Percentiles rank a stretch among this genome's conserved stretches.
Conservation (phyloP, 2,329 filamentous ascomycete genomes). For the Pseudocercospora pini-densiflorae region DNA sequence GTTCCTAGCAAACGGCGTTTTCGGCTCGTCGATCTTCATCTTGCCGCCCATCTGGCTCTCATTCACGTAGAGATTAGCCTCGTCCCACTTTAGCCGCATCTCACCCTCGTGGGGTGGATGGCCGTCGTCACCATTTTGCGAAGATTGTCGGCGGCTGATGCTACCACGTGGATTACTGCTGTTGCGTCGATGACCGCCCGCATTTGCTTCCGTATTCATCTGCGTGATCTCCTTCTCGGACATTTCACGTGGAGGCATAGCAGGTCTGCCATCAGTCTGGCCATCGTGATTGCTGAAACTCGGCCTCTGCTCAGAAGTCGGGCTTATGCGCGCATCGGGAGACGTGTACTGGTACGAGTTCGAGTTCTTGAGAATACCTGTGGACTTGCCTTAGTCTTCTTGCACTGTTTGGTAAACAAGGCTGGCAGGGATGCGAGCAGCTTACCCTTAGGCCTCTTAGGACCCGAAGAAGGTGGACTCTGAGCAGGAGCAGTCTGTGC, state of each 20-base stretch:
- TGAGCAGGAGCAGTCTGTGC: conserved; percentile 33
- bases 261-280: conserved; percentile 44
- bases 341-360: conserved; percentile 65
- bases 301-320: conserved; percentile 43
- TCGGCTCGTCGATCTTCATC: conserved; percentile 99
- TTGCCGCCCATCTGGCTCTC: conserved; percentile 94
- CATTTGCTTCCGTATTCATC: conserved; percentile 93
- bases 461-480: conserved; percentile 36
- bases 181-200: conserved; percentile 82
- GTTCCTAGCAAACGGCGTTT: conserved; percentile 92
- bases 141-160: conserved; percentile 74
- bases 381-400: not conserved
- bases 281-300: conserved; percentile 35
- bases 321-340: conserved; percentile 51
- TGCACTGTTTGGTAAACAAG: not conserved
- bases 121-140: conserved; percentile 34
- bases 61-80: conserved; percentile 95
- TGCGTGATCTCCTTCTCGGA: conserved; percentile 88
- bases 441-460: conserved; percentile 52
- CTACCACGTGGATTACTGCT: conserved; percentile 72
- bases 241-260: conserved; percentile 54
- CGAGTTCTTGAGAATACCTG: conserved; percentile 94
- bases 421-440: conserved; percentile 12
- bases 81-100: conserved; percentile 94
- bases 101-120: conserved; percentile 59